Percentiles rank a stretch among this genome's conserved stretches.
These are phyloP conservation scores for Coniella vitis DNA, from an alignment of 2,329 filamentous ascomycete species.

Conservation along the genomic window DNA sequence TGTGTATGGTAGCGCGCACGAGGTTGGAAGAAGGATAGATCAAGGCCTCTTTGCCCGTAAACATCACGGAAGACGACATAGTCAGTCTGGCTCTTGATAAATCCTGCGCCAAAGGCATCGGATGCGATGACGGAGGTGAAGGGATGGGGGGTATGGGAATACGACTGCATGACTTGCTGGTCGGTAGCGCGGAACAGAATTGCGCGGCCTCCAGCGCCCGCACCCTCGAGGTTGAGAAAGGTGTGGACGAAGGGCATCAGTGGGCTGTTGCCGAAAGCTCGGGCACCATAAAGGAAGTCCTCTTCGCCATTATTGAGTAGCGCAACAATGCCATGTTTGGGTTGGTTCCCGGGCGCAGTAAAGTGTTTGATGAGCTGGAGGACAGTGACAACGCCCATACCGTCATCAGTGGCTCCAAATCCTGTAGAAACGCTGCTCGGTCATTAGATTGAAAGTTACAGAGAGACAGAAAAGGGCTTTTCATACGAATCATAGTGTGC, in stretches of 20 bases:
- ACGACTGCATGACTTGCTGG: conserved; percentile 74
- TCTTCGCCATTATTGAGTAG: conserved; percentile 96
- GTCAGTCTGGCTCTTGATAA: conserved; percentile 82
- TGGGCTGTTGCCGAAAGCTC: conserved; percentile 76
- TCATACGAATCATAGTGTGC: conserved; percentile 77
- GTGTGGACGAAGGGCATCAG: conserved; percentile 74
- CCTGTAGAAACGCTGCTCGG: conserved; percentile 64
- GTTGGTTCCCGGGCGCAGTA: conserved; percentile 62
- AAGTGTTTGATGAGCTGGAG: conserved; percentile 86
- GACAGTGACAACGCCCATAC: conserved; percentile 78
- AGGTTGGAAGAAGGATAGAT: conserved; percentile 86
- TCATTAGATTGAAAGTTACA: not conserved
- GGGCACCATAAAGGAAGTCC: conserved; percentile 81
- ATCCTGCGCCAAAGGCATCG: conserved; percentile 74
- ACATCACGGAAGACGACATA: conserved; percentile 75
- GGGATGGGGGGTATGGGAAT: conserved; percentile 63
- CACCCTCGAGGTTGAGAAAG: conserved; percentile 92
- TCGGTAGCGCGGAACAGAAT: conserved; percentile 85
- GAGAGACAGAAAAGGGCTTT: not conserved
- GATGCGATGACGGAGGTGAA: conserved; percentile 77
- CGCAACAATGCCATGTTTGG: conserved; percentile 72
- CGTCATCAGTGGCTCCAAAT: conserved; percentile 90
- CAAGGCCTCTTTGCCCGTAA: conserved; percentile 78
- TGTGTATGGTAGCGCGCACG: conserved; percentile 85
- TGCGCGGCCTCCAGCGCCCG: conserved; percentile 83